Conservation (phyloP, 345 rosid genomes). For the Populus simonii region DNA sequence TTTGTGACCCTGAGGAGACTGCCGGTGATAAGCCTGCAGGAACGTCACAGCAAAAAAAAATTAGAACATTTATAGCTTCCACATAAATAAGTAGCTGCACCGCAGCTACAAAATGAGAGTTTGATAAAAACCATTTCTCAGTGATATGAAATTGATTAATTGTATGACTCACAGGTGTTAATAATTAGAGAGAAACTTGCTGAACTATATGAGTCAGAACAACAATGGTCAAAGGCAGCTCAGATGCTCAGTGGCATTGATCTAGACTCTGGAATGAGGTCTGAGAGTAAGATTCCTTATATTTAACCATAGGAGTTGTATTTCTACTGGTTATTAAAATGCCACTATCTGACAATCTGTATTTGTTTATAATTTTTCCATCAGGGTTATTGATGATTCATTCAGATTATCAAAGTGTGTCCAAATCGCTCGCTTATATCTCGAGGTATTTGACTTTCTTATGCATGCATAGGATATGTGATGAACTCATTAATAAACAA, state of each 20-base stretch:
- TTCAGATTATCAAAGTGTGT: conserved; percentile 91
- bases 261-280: conserved; percentile 97
- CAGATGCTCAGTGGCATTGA: conserved; percentile 99
- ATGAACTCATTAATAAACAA: neutral
- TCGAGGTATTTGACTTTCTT: conserved; percentile 58
- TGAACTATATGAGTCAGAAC: conserved; percentile 82
- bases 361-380: conserved; percentile 3
- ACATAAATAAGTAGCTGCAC: no score
- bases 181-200: conserved; percentile 95
- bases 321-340: neutral
- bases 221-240: conserved; percentile 94
- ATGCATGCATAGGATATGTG: neutral
- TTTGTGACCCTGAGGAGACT: no score
- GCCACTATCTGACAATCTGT: neutral
- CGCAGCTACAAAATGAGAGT: no score
- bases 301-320: neutral
- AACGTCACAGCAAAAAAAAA: no score
- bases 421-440: conserved; percentile 92
- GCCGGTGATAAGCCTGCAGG: no score
- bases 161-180: conserved; percentile 50
- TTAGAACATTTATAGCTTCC: no score
- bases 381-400: conserved; percentile 81
- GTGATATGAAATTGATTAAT: neutral
- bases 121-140: neutral
- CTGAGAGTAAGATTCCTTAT: conserved; percentile 16